phyloP scores from a whole-genome alignment of 441 rosid genomes.

The Populus hybrid region DNA sequence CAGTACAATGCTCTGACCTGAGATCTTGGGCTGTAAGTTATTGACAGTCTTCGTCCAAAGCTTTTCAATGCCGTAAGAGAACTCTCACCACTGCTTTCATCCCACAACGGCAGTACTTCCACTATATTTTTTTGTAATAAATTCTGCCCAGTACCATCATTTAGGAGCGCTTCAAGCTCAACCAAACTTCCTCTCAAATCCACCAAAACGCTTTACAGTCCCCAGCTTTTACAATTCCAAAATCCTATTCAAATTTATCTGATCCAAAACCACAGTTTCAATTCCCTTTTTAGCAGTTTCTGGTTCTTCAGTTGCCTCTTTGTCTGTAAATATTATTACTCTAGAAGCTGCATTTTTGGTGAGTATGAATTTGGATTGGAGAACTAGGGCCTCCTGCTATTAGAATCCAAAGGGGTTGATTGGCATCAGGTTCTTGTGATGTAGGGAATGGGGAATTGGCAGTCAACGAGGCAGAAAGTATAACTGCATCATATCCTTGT shows the following conservation, averaged over 20 bases:
- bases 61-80: conserved; percentile 26
- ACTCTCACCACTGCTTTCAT: conserved; percentile 21
- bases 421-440: conserved; percentile 64
- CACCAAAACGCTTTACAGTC: conserved; percentile 63
- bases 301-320: conserved; percentile 31
- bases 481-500: conserved; percentile 74
- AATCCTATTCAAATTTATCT: conserved; percentile 45
- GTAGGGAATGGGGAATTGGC: conserved; percentile 33
- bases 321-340: conserved; percentile 39
- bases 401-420: conserved; percentile 61
- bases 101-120: conserved; percentile 72
- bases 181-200: conserved; percentile 53
- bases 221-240: conserved; percentile 53
- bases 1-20: conserved; percentile 46
- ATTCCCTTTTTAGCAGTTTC: conserved; percentile 32
- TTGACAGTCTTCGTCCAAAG: conserved; percentile 40
- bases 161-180: conserved; percentile 53
- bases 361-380: conserved; percentile 29
- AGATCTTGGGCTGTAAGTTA: conserved; percentile 43
- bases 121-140: conserved; percentile 56
- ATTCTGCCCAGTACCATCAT: conserved; percentile 47
- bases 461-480: conserved; percentile 50
- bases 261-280: conserved; percentile 52
- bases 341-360: conserved; percentile 35
- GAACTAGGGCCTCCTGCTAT: conserved; percentile 29